Evolutionary conservation across 2,329 filamentous ascomycete species (phyloP).

Genomic region (Claviceps sp.): DNA sequence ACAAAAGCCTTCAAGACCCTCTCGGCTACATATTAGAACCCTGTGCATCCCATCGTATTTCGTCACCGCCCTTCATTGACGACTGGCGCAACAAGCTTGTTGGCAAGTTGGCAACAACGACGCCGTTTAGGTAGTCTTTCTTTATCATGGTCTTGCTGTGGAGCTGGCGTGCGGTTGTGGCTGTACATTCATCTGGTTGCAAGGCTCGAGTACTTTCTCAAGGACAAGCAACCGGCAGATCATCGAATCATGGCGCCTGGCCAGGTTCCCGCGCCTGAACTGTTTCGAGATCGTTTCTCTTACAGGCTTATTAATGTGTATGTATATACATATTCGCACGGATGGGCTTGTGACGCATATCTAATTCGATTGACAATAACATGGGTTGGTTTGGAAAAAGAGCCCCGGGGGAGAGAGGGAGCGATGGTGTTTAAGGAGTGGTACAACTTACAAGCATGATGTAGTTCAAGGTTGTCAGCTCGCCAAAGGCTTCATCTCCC

Average conservation of each 20-base stretch:
- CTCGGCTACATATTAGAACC: conserved; percentile 14
- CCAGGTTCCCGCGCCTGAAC: conserved; percentile 35
- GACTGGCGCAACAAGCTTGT: conserved; percentile 50
- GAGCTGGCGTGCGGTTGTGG: too few relatives aligned
- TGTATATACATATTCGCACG: conserved; percentile 31
- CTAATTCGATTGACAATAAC: too few relatives aligned
- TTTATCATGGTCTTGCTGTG: background rate
- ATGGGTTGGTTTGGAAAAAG: too few relatives aligned
- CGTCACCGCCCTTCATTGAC: conserved; percentile 14
- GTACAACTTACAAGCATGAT: too few relatives aligned
- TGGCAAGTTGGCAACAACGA: conserved; percentile 27
- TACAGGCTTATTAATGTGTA: conserved; percentile 49
- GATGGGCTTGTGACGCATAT: conserved; percentile 37
- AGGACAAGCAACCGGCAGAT: conserved; percentile 42
- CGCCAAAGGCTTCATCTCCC: too few relatives aligned
- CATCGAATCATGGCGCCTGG: conserved; percentile 44
- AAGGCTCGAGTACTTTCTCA: conserved; percentile 31
- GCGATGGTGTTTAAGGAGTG: too few relatives aligned
- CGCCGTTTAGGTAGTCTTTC: conserved; percentile 28
- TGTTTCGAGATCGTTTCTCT: conserved; percentile 32
- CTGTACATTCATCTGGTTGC: too few relatives aligned
- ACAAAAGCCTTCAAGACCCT: too few relatives aligned
- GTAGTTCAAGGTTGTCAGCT: too few relatives aligned
- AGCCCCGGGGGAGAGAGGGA: too few relatives aligned
- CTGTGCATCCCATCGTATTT: conserved; percentile 25